These are phyloP conservation scores for Xylogone sp. DNA, from an alignment of 2,329 filamentous ascomycete genomes.

Conservation along the genomic window DNA sequence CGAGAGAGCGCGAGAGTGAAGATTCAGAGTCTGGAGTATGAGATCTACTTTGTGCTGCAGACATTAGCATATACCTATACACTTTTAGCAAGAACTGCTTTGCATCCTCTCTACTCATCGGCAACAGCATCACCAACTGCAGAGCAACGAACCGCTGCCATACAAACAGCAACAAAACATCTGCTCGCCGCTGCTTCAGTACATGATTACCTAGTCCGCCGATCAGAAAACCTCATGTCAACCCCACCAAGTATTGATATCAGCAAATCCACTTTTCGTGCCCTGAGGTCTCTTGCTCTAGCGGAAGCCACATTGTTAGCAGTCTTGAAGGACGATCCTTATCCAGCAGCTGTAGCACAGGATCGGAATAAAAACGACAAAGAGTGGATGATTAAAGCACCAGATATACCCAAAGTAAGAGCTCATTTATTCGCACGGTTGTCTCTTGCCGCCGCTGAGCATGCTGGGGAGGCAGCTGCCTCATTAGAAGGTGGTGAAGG, in stretches of 20 bases:
- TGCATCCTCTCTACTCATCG: conserved; percentile 70
- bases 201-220: conserved; percentile 65
- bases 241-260: conserved; percentile 48
- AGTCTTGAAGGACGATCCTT: conserved; percentile 92
- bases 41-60: conserved; percentile 74
- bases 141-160: conserved; percentile 65
- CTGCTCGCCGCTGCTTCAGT: conserved; percentile 76
- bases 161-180: conserved; percentile 71
- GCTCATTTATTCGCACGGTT: conserved; percentile 84
- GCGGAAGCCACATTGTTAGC: conserved; percentile 88
- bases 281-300: conserved; percentile 63
- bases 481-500: conserved; percentile 38
- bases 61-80: conserved; percentile 73
- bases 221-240: conserved; percentile 41
- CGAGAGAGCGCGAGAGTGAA: conserved; percentile 64
- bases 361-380: conserved; percentile 77
- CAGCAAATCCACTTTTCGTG: conserved; percentile 47
- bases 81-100: conserved; percentile 65
- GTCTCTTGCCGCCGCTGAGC: conserved; percentile 83
- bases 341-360: conserved; percentile 77
- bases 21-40: conserved; percentile 73
- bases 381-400: conserved; percentile 95
- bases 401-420: conserved; percentile 82
- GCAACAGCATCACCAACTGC: conserved; percentile 55
- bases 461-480: conserved; percentile 69